Percentiles rank a stretch among this genome's conserved stretches.
phyloP scores from a whole-genome alignment of 192 early-diverging fungal genomes.

The Helicostylum pulchrum region DNA sequence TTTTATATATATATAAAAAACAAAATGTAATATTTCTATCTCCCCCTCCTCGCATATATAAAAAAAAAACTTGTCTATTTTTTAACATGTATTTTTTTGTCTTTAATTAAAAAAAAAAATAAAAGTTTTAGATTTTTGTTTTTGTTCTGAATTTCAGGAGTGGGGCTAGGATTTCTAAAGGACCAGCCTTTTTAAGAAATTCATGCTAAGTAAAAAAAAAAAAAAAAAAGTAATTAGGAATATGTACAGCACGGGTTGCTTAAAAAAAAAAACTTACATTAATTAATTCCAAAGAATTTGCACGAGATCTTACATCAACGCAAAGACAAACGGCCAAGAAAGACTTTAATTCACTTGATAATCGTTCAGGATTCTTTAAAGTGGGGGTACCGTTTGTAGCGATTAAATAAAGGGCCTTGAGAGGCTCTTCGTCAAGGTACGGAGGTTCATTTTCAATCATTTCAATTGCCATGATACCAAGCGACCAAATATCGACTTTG shows the following conservation, averaged over 20 bases:
- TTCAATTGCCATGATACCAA: slow-evolving; percentile 96
- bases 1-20: too few species aligned
- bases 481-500: slow-evolving; percentile 88
- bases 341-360: slow-evolving; percentile 75
- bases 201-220: slow-evolving; percentile 56
- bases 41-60: too few species aligned
- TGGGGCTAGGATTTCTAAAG: slow-evolving; percentile 56
- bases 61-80: too few species aligned
- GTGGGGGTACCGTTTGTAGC: slow-evolving; percentile 95
- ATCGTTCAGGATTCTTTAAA: slow-evolving; percentile 77
- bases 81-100: too few species aligned
- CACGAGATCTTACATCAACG: slow-evolving; percentile 83
- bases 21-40: too few species aligned
- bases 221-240: too few species aligned
- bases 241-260: too few species aligned
- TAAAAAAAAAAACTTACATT: slow-evolving; percentile 50
- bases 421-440: slow-evolving; percentile 90
- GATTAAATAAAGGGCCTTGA: slow-evolving; percentile 90
- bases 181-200: slow-evolving; percentile 64
- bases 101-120: too few species aligned
- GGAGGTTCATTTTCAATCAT: slow-evolving; percentile 97
- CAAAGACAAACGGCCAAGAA: slow-evolving; percentile 85
- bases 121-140: too few species aligned
- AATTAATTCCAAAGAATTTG: slow-evolving; percentile 73
- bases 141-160: slow-evolving; percentile 53